phyloP scores from a whole-genome alignment of 108 stramenopile genomes.

The Conticribra guillardii region DNA sequence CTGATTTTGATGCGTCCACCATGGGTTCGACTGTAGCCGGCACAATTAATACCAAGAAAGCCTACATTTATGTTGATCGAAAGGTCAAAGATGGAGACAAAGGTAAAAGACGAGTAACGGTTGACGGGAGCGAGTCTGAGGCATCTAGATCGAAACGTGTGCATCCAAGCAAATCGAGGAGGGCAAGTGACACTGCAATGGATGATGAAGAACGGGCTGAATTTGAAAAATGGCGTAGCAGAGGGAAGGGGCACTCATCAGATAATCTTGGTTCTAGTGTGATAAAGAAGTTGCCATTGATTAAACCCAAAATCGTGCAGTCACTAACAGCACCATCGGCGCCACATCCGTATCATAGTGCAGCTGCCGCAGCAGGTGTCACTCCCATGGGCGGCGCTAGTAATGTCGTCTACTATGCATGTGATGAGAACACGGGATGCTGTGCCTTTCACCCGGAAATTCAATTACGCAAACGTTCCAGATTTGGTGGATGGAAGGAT shows the following conservation, averaged over 20 bases:
- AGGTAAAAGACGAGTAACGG: neutral
- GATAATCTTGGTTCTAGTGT: too few species aligned
- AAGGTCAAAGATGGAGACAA: neutral
- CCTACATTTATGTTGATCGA: neutral
- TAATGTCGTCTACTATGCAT: constrained; percentile 35
- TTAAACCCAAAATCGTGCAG: too few species aligned
- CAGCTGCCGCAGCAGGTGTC: neutral
- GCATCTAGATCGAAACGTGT: neutral
- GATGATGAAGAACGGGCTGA: too few species aligned
- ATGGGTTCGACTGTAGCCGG: neutral
- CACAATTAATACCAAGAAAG: neutral
- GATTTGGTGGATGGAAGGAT: constrained; percentile 44
- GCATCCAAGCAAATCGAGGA: neutral
- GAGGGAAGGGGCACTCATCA: too few species aligned
- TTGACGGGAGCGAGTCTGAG: neutral
- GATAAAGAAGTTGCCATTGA: too few species aligned
- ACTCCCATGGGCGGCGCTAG: too few species aligned
- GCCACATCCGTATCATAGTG: neutral
- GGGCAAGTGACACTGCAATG: neutral
- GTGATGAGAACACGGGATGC: constrained; percentile 37
- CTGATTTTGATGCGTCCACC: constrained; percentile 8
- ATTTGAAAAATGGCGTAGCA: too few species aligned
- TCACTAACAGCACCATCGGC: neutral
- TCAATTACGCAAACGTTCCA: constrained; percentile 28
- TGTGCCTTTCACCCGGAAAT: constrained; percentile 49